These are phyloP conservation scores for Suillus ampliporus DNA, from an alignment of 768 basidiomycete species.

Conservation along the genomic window DNA sequence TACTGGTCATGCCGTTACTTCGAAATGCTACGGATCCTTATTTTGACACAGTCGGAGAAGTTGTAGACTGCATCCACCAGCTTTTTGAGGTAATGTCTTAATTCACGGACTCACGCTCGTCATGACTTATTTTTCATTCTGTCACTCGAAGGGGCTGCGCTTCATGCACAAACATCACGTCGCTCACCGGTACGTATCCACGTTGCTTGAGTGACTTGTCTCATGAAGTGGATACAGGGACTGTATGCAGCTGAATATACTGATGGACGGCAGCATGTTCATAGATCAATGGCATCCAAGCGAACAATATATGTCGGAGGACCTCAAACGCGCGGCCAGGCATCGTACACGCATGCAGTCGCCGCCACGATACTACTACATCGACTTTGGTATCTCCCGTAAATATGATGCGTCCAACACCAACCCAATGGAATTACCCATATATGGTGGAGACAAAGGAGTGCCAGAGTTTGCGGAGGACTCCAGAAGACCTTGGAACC, in stretches of 20 bases:
- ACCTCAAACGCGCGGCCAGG: slow-evolving; percentile 27
- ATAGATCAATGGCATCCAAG: slow-evolving; percentile 34
- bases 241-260: slow-evolving; percentile 38
- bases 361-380: slow-evolving; percentile 40
- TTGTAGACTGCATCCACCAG: slow-evolving; percentile 27
- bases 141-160: slow-evolving; percentile 33
- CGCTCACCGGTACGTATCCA: slow-evolving; percentile 41
- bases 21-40: slow-evolving; percentile 17
- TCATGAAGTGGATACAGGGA: slow-evolving; percentile 33
- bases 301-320: not conserved
- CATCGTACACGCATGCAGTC: slow-evolving; percentile 34
- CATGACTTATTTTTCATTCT: not conserved
- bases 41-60: slow-evolving; percentile 29
- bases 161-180: slow-evolving; percentile 45
- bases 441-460: slow-evolving; percentile 48
- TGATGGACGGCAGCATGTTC: slow-evolving; percentile 36
- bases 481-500: slow-evolving; percentile 33
- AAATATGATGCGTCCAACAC: slow-evolving; percentile 32
- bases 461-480: slow-evolving; percentile 44
- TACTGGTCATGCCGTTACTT: slow-evolving; percentile 32
- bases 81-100: slow-evolving; percentile 25
- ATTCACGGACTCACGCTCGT: not conserved
- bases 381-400: slow-evolving; percentile 44
- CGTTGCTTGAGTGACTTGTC: not conserved
- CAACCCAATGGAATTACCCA: slow-evolving; percentile 31